Evolutionary conservation across 805 yeast genomes (phyloP).

Genomic region (Candida succiphila): DNA sequence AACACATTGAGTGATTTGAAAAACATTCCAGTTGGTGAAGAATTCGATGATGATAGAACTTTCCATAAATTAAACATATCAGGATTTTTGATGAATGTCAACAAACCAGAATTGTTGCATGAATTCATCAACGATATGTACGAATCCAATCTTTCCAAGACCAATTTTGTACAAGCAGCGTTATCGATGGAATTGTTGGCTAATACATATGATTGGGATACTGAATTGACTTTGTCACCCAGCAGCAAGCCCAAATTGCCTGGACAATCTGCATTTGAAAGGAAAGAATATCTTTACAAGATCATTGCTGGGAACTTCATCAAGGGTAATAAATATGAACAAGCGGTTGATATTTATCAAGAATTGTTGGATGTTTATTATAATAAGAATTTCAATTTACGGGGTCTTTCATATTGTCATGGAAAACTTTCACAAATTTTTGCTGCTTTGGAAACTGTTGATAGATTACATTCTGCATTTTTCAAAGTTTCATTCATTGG

Average conservation of each 20-base stretch:
- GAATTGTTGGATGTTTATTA: conserved; percentile 71
- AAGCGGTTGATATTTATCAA: conserved; percentile 70
- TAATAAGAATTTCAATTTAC: conserved; percentile 62
- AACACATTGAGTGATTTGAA: conserved; percentile 56
- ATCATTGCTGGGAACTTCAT: conserved; percentile 61
- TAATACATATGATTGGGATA: conserved; percentile 66
- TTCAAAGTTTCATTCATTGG: conserved; percentile 78
- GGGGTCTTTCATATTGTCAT: conserved; percentile 65
- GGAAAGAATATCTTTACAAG: conserved; percentile 65
- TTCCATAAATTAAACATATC: conserved; percentile 70
- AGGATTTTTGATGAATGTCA: conserved; percentile 66
- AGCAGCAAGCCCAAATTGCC: conserved; percentile 64
- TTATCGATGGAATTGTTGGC: conserved; percentile 71
- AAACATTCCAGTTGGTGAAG: conserved; percentile 70
- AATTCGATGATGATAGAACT: conserved; percentile 80
- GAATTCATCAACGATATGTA: conserved; percentile 71
- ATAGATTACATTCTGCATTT: conserved; percentile 66
- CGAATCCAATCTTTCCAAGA: conserved; percentile 47
- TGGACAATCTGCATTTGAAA: conserved; percentile 68
- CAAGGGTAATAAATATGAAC: conserved; percentile 66
- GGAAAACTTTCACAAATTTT: conserved; percentile 60
- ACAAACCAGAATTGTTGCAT: conserved; percentile 71
- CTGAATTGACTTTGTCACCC: conserved; percentile 42
- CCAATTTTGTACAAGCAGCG: conserved; percentile 74
- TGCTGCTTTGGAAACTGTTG: conserved; percentile 53